Evolutionary conservation across 352 stramenopile genomes (phyloP).

Genomic region (Phytophthora foliorum): DNA sequence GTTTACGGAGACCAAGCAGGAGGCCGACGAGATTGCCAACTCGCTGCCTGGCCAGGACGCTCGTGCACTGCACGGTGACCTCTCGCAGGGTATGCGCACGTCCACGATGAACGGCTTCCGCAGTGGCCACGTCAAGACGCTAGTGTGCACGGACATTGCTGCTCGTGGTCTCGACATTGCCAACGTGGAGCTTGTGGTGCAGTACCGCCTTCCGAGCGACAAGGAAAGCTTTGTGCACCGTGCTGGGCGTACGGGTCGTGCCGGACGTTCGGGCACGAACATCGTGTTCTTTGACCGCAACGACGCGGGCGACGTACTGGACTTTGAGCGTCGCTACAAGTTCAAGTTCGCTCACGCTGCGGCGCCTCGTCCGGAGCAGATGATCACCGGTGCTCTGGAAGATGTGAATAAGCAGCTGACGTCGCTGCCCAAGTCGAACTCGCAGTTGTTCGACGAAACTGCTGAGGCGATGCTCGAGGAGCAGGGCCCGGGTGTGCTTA

Average conservation of each 20-base stretch:
- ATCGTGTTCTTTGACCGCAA: constrained; percentile 89
- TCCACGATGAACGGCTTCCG: constrained; percentile 98
- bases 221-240: constrained; percentile 97
- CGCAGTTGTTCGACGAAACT: constrained; percentile 67
- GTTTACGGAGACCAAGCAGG: constrained; percentile 98
- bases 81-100: constrained; percentile 91
- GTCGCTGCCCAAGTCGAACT: constrained; percentile 53
- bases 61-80: constrained; percentile 78
- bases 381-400: constrained; percentile 63
- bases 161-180: constrained; percentile 92
- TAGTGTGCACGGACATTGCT: constrained; percentile 93
- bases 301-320: constrained; percentile 70
- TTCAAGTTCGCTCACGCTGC: constrained; percentile 75
- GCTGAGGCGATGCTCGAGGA: constrained; percentile 65
- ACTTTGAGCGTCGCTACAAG: constrained; percentile 85
- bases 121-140: constrained; percentile 93
- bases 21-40: constrained; percentile 95
- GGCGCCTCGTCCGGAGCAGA: constrained; percentile 63
- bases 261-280: constrained; percentile 83
- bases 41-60: constrained; percentile 70
- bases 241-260: constrained; percentile 90
- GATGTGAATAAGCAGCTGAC: constrained; percentile 67
- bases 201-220: constrained; percentile 94
- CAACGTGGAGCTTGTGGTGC: constrained; percentile 93
- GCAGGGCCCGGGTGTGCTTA: constrained; percentile 64